Evolutionary conservation across 2,329 filamentous ascomycete species (phyloP).

Genomic region (Talaromyces marneffei): DNA sequence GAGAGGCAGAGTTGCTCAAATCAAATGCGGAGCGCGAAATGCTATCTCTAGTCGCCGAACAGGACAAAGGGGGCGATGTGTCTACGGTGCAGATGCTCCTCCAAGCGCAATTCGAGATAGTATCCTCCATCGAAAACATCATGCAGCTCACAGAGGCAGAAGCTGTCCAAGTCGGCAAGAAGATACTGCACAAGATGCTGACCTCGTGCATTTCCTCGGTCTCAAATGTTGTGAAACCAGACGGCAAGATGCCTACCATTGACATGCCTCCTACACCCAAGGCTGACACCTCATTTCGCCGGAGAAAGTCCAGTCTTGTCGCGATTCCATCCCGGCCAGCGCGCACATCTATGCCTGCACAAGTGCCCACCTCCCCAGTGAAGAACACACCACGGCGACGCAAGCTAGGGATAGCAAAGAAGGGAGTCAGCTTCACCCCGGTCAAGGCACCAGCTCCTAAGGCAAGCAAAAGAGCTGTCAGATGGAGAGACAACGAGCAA

Average conservation of each 20-base stretch:
- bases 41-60: constrained; percentile 69
- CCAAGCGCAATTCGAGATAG: constrained; percentile 84
- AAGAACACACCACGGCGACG: constrained; percentile 77
- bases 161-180: constrained; percentile 72
- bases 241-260: constrained; percentile 55
- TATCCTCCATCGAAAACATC: constrained; percentile 75
- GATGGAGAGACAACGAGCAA: constrained; percentile 89
- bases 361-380: constrained; percentile 54
- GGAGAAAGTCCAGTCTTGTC: constrained; percentile 47
- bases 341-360: constrained; percentile 28
- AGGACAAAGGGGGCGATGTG: constrained; percentile 75
- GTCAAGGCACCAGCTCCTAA: constrained; percentile 54
- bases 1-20: constrained; percentile 83
- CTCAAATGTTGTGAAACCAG: constrained; percentile 83
- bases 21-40: constrained; percentile 75
- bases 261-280: constrained; percentile 65
- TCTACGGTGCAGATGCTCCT: constrained; percentile 75
- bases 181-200: constrained; percentile 70
- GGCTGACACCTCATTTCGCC: constrained; percentile 69
- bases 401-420: constrained; percentile 57
- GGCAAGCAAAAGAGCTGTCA: constrained; percentile 70
- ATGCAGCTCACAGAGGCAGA: constrained; percentile 76
- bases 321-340: constrained; percentile 25
- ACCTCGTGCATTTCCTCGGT: constrained; percentile 68
- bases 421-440: constrained; percentile 74